A percentile compares a stretch with the other conserved stretches of the same genome.
Conservation (phyloP, 768 basidiomycete species). For the Leccinum aurantiacum region DNA sequence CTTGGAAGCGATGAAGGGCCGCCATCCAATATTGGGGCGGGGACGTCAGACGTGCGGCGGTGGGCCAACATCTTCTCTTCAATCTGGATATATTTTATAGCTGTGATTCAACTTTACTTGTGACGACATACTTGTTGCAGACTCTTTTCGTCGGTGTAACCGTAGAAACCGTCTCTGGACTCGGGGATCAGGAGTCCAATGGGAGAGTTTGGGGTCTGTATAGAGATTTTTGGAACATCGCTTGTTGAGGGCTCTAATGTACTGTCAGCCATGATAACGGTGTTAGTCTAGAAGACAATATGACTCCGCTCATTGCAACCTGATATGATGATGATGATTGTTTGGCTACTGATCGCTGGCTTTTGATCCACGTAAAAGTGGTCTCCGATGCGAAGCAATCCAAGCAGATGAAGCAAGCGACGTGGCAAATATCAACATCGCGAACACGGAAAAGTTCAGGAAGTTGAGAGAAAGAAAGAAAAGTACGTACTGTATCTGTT, state of each 20-base stretch:
- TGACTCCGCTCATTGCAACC: slow-evolving; percentile 4
- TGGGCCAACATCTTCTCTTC: slow-evolving; percentile 73
- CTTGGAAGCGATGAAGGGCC: slow-evolving; percentile 35
- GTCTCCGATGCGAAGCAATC: too few species aligned
- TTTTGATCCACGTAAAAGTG: slow-evolving; percentile 1
- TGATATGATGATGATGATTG: slow-evolving; percentile 9
- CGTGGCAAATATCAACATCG: background rate
- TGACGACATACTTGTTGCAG: slow-evolving; percentile 61
- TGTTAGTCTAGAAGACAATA: background rate
- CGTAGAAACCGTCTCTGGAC: slow-evolving; percentile 72
- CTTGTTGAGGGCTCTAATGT: background rate
- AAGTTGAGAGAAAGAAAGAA: background rate
- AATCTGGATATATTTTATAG: slow-evolving; percentile 46
- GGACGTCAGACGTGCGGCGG: slow-evolving; percentile 57
- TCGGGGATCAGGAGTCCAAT: slow-evolving; percentile 43
- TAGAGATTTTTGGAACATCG: background rate
- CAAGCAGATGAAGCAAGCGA: background rate
- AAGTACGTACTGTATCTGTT: too few species aligned
- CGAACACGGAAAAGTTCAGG: background rate
- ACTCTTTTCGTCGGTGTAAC: slow-evolving; percentile 76
- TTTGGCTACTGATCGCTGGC: slow-evolving; percentile 11
- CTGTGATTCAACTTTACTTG: slow-evolving; percentile 1
- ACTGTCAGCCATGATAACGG: slow-evolving; percentile 20
- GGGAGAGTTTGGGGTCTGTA: background rate
- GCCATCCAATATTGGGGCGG: slow-evolving; percentile 23